These are phyloP conservation scores for Wickerhamia fluorescens DNA, from an alignment of 805 yeast species.

Conservation along the genomic window DNA sequence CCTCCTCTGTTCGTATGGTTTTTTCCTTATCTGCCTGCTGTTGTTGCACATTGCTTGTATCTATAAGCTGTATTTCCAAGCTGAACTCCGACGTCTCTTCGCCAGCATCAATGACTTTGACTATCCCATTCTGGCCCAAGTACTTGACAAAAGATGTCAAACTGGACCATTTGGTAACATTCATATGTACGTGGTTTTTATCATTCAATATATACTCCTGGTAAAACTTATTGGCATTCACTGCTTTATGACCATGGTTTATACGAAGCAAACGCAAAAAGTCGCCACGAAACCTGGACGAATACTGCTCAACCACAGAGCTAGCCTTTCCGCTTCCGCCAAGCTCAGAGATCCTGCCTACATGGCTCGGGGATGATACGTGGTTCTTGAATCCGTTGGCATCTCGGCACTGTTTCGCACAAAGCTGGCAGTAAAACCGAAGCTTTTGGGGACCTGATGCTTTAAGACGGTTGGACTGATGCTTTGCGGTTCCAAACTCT, in stretches of 20 bases:
- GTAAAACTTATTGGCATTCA: conserved; percentile 80
- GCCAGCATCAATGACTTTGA: conserved; percentile 37
- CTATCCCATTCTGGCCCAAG: conserved; percentile 49
- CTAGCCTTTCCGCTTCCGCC: conserved; percentile 35
- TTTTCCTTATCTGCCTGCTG: conserved; percentile 34
- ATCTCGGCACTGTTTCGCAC: conserved; percentile 91
- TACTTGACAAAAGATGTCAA: conserved; percentile 61
- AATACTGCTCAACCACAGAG: conserved; percentile 49
- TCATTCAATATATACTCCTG: conserved; percentile 77
- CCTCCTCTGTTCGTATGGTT: conserved; percentile 39
- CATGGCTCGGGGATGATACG: conserved; percentile 73
- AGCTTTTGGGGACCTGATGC: conserved; percentile 81
- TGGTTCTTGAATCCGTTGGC: conserved; percentile 94
- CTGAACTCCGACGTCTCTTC: conserved; percentile 31
- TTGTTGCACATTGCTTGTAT: conserved; percentile 5
- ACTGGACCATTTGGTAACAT: conserved; percentile 75
- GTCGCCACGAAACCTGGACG: conserved; percentile 51
- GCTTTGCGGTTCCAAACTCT: conserved; percentile 47
- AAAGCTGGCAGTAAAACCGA: conserved; percentile 83
- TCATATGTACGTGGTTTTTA: conserved; percentile 82
- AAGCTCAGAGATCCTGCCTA: conserved; percentile 39
- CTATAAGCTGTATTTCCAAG: conserved; percentile 26
- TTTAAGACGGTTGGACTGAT: conserved; percentile 68
- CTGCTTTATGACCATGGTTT: conserved; percentile 73
- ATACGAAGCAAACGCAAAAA: conserved; percentile 57